Conservation (phyloP, 805 yeast species). For the Candida michaelii region DNA sequence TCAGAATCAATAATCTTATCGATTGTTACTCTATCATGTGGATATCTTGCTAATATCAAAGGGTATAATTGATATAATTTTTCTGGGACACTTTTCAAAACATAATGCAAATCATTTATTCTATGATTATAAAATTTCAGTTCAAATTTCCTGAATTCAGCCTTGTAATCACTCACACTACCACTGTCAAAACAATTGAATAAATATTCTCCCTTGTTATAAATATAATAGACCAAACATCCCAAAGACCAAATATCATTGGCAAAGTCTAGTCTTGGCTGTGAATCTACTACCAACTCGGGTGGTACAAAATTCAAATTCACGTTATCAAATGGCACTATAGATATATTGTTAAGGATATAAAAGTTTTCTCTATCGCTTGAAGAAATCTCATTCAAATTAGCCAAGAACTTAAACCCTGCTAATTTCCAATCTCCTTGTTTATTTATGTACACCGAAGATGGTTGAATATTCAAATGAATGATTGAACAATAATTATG, state of each 20-base stretch:
- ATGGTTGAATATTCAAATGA: slow-evolving; percentile 78
- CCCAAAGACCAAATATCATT: slow-evolving; percentile 88
- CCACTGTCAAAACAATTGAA: slow-evolving; percentile 44
- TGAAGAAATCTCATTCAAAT: slow-evolving; percentile 48
- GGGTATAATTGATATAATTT: slow-evolving; percentile 51
- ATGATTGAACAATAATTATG: slow-evolving; percentile 74
- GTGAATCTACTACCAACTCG: slow-evolving; percentile 67
- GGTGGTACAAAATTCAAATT: slow-evolving; percentile 82
- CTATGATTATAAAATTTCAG: slow-evolving; percentile 41
- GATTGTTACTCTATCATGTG: slow-evolving; percentile 58
- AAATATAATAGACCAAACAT: slow-evolving; percentile 67
- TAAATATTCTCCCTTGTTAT: slow-evolving; percentile 51
- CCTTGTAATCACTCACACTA: slow-evolving; percentile 60
- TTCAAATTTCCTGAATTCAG: slow-evolving; percentile 50
- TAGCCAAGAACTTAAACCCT: slow-evolving; percentile 59
- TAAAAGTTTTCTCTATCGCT: slow-evolving; percentile 56
- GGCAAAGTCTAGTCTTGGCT: slow-evolving; percentile 51
- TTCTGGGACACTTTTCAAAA: slow-evolving; percentile 59
- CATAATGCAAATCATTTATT: slow-evolving; percentile 36
- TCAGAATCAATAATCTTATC: slow-evolving; percentile 69
- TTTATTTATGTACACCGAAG: slow-evolving; percentile 70
- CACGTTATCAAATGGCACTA: slow-evolving; percentile 75
- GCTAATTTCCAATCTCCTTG: slow-evolving; percentile 93
- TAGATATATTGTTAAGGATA: slow-evolving; percentile 69
- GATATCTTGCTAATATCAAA: slow-evolving; percentile 54